These are phyloP conservation scores for Martensiomyces pterosporus DNA, from an alignment of 192 early-diverging fungal species.

Conservation along the genomic window DNA sequence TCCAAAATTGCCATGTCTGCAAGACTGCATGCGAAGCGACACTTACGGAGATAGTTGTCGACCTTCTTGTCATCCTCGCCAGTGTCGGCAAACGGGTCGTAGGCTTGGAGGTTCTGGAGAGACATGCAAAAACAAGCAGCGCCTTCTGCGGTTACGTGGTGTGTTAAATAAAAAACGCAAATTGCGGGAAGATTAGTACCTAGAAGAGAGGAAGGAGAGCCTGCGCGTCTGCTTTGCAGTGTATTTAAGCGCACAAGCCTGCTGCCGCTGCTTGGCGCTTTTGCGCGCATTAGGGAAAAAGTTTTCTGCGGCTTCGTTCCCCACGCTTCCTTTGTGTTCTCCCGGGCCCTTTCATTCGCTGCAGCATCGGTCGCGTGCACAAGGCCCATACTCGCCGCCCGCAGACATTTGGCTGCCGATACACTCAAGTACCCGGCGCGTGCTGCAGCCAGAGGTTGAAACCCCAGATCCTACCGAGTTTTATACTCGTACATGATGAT, in stretches of 20 bases:
- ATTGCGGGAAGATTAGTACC: no score
- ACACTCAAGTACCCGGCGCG: conserved; percentile 1
- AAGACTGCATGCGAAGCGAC: not conserved
- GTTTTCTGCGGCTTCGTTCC: no score
- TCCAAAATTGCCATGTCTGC: not conserved
- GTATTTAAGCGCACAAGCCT: no score
- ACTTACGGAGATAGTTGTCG: conserved; percentile 53
- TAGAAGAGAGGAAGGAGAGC: no score
- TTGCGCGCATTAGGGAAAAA: no score
- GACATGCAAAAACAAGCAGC: not conserved
- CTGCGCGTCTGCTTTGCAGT: no score
- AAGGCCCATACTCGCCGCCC: no score
- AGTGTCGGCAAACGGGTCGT: conserved; percentile 46
- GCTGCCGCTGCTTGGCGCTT: no score
- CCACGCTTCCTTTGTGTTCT: no score
- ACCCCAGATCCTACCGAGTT: conserved; percentile 37
- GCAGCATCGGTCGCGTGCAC: no score
- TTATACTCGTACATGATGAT: conserved; percentile 38
- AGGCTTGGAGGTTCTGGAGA: not conserved
- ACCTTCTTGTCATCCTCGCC: conserved; percentile 39
- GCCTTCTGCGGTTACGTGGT: not conserved
- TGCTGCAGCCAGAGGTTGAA: not conserved
- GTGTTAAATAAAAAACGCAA: no score
- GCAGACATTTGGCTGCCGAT: not conserved
- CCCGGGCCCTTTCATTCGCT: no score